A percentile compares a stretch with the other conserved stretches of the same genome.
Evolutionary conservation across 768 basidiomycete species (phyloP).

Genomic region (Pleurotus eryngii): DNA sequence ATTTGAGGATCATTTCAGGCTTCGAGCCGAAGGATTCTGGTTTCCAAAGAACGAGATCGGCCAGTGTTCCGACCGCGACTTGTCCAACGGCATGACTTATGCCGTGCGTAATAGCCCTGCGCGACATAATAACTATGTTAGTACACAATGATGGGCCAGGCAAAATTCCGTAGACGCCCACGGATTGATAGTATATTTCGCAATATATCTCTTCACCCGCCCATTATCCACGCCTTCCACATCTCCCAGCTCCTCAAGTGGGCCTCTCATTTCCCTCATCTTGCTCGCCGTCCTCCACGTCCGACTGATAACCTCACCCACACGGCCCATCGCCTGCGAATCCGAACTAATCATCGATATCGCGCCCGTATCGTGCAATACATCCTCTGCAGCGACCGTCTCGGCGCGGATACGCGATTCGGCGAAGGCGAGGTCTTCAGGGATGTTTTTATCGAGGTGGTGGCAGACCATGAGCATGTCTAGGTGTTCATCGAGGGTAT

Average conservation of each 20-base stretch:
- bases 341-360: constrained; percentile 97
- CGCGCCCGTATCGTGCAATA: constrained; percentile 88
- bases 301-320: constrained; percentile 88
- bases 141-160: constrained; percentile 3
- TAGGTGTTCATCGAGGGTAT: constrained; percentile 95
- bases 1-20: constrained; percentile 94
- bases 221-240: constrained; percentile 71
- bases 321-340: constrained; percentile 97
- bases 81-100: constrained; percentile 87
- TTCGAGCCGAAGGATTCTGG: constrained; percentile 90
- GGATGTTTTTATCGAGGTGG: constrained; percentile 87
- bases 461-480: constrained; percentile 99
- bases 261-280: constrained; percentile 78
- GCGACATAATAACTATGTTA: background rate
- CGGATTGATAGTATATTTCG: constrained; percentile 99
- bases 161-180: constrained; percentile 36
- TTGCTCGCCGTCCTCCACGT: constrained; percentile 99
- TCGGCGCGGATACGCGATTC: constrained; percentile 96
- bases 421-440: constrained; percentile 93
- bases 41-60: constrained; percentile 95
- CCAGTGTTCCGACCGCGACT: constrained; percentile 76
- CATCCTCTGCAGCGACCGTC: constrained; percentile 97
- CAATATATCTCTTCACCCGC: constrained; percentile 90
- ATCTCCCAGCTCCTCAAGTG: constrained; percentile 70
- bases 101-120: constrained; percentile 90